Evolutionary conservation across 371 early-diverging fungal species (phyloP).

Genomic region (Mycotypha africana): DNA sequence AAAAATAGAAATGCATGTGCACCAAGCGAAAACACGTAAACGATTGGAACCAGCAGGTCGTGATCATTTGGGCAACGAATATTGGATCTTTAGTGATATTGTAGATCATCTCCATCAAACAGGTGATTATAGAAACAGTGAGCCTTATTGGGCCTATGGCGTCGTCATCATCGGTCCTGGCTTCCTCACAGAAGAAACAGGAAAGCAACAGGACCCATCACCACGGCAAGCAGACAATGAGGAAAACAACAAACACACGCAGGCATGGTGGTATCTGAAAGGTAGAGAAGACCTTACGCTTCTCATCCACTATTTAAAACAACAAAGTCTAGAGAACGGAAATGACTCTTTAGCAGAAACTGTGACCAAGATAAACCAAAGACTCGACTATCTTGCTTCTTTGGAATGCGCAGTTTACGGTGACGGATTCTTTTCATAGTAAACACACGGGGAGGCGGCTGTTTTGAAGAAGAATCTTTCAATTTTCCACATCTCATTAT

Average conservation of each 20-base stretch:
- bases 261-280: conserved; percentile 26
- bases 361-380: conserved; percentile 3
- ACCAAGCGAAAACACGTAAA: conserved; percentile 7
- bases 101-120: conserved; percentile 10
- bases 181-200: neutral
- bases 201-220: no score
- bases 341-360: neutral
- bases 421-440: conserved; percentile 19
- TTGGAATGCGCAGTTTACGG: conserved; percentile 24
- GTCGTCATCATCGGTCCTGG: conserved; percentile 35
- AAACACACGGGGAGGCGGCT: no score
- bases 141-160: conserved; percentile 32
- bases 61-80: conserved; percentile 29
- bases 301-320: conserved; percentile 14
- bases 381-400: conserved; percentile 13
- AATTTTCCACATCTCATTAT: no score
- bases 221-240: neutral
- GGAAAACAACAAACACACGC: conserved; percentile 1
- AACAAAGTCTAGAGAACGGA: neutral
- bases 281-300: conserved; percentile 16
- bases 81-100: conserved; percentile 38
- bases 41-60: conserved; percentile 15
- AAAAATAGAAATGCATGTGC: conserved; percentile 7
- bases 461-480: no score
- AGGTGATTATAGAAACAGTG: conserved; percentile 19